Evolutionary conservation across 176 grass and related monocot species (phyloP).

Genomic region (Saccharum officinarum): DNA sequence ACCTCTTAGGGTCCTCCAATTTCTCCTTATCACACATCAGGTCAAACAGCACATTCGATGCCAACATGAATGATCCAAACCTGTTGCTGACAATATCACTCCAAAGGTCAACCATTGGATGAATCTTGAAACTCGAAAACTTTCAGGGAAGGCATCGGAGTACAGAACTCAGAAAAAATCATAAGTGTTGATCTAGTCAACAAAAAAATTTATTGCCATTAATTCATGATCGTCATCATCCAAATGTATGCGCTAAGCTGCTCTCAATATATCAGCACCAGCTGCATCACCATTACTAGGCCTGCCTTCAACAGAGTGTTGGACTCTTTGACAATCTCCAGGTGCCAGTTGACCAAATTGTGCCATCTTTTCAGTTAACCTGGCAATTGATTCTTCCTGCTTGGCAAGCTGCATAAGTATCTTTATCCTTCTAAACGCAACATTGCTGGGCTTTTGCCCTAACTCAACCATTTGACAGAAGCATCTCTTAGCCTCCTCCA

Average conservation of each 20-base stretch:
- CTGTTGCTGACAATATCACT: slow-evolving; percentile 65
- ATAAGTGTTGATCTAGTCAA: neutral
- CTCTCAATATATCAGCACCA: neutral
- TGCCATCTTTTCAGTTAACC: slow-evolving; percentile 56
- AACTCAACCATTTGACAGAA: slow-evolving; percentile 75
- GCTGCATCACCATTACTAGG: neutral
- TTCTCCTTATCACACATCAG: slow-evolving; percentile 72
- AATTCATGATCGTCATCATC: neutral
- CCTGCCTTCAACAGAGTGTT: slow-evolving; percentile 25
- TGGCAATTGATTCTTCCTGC: slow-evolving; percentile 57
- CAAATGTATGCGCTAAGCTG: slow-evolving; percentile 15
- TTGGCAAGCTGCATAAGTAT: slow-evolving; percentile 90
- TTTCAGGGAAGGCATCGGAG: neutral
- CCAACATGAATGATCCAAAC: slow-evolving; percentile 71
- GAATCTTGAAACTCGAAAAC: neutral
- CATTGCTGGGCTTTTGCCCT: slow-evolving; percentile 70
- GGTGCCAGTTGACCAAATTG: slow-evolving; percentile 27
- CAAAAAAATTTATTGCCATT: slow-evolving; percentile 22
- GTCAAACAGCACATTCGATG: slow-evolving; percentile 78
- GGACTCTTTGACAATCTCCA: slow-evolving; percentile 35
- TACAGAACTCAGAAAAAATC: neutral
- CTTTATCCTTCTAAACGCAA: slow-evolving; percentile 75
- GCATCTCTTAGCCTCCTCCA: slow-evolving; percentile 80
- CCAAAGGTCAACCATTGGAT: slow-evolving; percentile 56
- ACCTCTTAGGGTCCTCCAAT: slow-evolving; percentile 70